These are phyloP conservation scores for Lentinula sp. DNA, from an alignment of 768 basidiomycete genomes.

Conservation along the genomic window DNA sequence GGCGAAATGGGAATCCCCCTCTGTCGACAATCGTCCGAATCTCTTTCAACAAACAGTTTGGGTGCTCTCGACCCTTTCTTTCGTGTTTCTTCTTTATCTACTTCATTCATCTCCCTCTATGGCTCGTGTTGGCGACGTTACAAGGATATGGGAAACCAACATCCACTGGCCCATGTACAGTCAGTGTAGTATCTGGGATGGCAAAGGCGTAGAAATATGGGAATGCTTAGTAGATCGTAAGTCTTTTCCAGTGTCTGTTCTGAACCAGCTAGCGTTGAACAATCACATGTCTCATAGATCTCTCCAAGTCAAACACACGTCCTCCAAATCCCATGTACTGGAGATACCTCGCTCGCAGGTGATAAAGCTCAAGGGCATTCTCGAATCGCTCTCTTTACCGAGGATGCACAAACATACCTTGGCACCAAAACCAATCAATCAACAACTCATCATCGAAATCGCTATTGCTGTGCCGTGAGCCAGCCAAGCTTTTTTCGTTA, in stretches of 20 bases:
- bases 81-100: not conserved
- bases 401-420: no score
- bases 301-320: constrained; percentile 48
- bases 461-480: not conserved
- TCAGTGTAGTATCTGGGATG: constrained; percentile 72
- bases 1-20: not conserved
- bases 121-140: constrained; percentile 57
- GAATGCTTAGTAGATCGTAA: constrained; percentile 67
- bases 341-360: constrained; percentile 44
- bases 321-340: constrained; percentile 41
- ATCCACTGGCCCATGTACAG: constrained; percentile 58
- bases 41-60: not conserved
- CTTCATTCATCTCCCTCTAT: constrained; percentile 1
- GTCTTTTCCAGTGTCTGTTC: constrained; percentile 19
- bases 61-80: not conserved
- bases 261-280: constrained; percentile 1
- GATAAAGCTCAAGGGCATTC: not conserved
- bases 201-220: constrained; percentile 69
- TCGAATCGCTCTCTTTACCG: not conserved
- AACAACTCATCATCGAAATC: no score
- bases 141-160: constrained; percentile 66
- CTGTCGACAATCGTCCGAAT: not conserved
- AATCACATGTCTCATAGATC: constrained; percentile 33
- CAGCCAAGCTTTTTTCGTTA: not conserved
- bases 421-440: no score